These are phyloP conservation scores for Talaromyces borbonicus DNA, from an alignment of 495 filamentous ascomycete species.

Conservation along the genomic window DNA sequence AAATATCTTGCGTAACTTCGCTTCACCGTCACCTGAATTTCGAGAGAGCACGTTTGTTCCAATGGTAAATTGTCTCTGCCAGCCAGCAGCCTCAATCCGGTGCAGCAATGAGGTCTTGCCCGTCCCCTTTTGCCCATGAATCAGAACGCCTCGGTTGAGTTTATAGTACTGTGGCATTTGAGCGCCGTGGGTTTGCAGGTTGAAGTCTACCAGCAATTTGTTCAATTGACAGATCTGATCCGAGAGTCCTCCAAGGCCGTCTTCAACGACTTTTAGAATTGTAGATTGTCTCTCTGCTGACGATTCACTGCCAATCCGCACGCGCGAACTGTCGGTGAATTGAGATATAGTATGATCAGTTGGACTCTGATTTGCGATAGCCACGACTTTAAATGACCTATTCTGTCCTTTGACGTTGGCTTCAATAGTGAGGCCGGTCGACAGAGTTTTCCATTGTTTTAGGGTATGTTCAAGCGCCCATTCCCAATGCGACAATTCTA, in stretches of 20 bases:
- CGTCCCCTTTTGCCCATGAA: constrained; percentile 76
- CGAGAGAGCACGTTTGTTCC: constrained; percentile 41
- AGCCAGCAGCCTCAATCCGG: constrained; percentile 55
- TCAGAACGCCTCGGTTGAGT: constrained; percentile 48
- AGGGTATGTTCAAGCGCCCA: constrained; percentile 52
- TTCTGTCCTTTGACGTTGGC: constrained; percentile 37
- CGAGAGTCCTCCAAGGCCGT: constrained; percentile 52
- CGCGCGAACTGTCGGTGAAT: constrained; percentile 22
- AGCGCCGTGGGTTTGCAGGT: constrained; percentile 21
- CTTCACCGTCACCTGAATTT: constrained; percentile 30
- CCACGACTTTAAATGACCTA: constrained; percentile 32
- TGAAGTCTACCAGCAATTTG: constrained; percentile 51
- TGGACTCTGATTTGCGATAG: constrained; percentile 20
- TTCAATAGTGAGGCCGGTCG: constrained; percentile 36
- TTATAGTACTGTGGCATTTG: constrained; percentile 34
- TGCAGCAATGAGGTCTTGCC: constrained; percentile 68
- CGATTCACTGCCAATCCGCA: constrained; percentile 23
- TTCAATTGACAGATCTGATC: constrained; percentile 57
- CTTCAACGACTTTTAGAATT: constrained; percentile 18
- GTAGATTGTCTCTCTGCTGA: constrained; percentile 7
- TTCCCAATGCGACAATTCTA: constrained; percentile 50
- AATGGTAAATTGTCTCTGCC: constrained; percentile 56
- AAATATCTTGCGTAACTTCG: constrained; percentile 59
- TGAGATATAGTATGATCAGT: constrained; percentile 26
- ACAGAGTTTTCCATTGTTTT: constrained; percentile 33